These are phyloP conservation scores for Claviceps humidiphila DNA, from an alignment of 2,329 filamentous ascomycete species.

Conservation along the genomic window DNA sequence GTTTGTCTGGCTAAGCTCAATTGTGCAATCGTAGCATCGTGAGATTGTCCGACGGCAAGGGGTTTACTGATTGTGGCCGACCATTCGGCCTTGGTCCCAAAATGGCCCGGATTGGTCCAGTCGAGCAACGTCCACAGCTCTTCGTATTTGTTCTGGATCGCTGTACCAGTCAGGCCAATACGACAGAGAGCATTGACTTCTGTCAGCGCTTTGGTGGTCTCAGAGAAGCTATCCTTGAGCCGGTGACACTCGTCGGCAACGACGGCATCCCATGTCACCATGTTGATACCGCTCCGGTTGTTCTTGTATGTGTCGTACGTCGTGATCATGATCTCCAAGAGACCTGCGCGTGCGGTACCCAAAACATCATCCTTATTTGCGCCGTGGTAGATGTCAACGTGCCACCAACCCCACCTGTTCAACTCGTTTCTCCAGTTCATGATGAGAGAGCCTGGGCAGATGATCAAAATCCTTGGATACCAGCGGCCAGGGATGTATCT, in stretches of 20 bases:
- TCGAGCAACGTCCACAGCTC: conserved; percentile 94
- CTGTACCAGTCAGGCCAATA: conserved; percentile 86
- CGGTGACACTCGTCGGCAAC: conserved; percentile 89
- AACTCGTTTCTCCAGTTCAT: conserved; percentile 86
- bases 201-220: conserved; percentile 75
- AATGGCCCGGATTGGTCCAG: conserved; percentile 80
- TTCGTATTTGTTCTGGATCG: conserved; percentile 96
- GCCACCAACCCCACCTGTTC: conserved; percentile 90
- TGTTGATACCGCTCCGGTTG: conserved; percentile 60
- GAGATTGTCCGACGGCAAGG: conserved; percentile 76
- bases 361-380: conserved; percentile 53
- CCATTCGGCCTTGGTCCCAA: conserved; percentile 59
- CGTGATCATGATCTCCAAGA: conserved; percentile 82
- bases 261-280: conserved; percentile 83
- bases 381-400: conserved; percentile 71
- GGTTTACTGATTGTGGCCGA: conserved; percentile 64
- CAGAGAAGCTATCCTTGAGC: conserved; percentile 68
- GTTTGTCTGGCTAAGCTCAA: conserved; percentile 70
- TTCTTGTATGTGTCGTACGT: conserved; percentile 87
- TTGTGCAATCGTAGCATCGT: conserved; percentile 75
- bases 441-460: conserved; percentile 81
- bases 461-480: conserved; percentile 68
- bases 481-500: conserved; percentile 49
- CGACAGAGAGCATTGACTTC: conserved; percentile 83
- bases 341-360: conserved; percentile 58